phyloP scores from a whole-genome alignment of 2,329 filamentous ascomycete species.

The Acarospora socialis region DNA sequence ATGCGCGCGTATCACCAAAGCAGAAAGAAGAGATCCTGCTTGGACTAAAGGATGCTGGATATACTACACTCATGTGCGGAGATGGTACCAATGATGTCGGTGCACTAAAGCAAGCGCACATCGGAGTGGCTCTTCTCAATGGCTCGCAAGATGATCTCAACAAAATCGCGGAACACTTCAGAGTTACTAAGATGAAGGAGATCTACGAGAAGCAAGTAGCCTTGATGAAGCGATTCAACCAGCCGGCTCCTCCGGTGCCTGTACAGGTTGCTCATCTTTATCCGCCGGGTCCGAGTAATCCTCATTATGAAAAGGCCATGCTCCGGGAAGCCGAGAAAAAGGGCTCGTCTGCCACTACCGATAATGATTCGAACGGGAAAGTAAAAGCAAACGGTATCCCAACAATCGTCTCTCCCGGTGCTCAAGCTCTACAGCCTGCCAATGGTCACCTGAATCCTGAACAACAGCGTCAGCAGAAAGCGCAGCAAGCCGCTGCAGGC shows the following conservation, averaged over 20 bases:
- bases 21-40: conserved; percentile 98
- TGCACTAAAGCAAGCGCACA: conserved; percentile 92
- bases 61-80: conserved; percentile 97
- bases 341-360: conserved; percentile 44
- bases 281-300: conserved; percentile 77
- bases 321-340: conserved; percentile 73
- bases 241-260: conserved; percentile 85
- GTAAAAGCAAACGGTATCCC: conserved; percentile 43
- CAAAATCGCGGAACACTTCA: conserved; percentile 82
- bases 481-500: conserved; percentile 55
- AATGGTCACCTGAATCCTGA: conserved; percentile 35
- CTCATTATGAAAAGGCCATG: conserved; percentile 86
- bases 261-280: conserved; percentile 84
- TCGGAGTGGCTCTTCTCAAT: conserved; percentile 90
- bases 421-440: conserved; percentile 43
- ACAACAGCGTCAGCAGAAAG: conserved; percentile 39
- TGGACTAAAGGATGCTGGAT: conserved; percentile 88
- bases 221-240: conserved; percentile 91
- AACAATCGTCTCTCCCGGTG: conserved; percentile 52
- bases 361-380: conserved; percentile 38
- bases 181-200: conserved; percentile 96
- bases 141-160: conserved; percentile 82
- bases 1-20: conserved; percentile 93
- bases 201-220: conserved; percentile 91
- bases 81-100: conserved; percentile 98